Conservation (phyloP, 805 yeast genomes). For the Myxozyma vanderwaltii region DNA sequence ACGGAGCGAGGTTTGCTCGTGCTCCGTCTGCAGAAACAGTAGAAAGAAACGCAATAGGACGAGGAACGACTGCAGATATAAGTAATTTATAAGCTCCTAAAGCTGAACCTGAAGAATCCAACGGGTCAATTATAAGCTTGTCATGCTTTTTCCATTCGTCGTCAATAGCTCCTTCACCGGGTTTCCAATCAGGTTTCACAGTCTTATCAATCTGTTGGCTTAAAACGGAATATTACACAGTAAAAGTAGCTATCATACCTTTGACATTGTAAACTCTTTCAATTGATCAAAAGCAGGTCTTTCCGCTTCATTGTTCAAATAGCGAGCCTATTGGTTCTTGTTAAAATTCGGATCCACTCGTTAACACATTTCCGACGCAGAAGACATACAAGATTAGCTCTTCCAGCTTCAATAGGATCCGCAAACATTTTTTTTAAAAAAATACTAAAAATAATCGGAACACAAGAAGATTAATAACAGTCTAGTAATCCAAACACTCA, state of each 20-base stretch:
- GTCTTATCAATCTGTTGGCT: no score
- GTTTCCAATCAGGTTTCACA: conserved; percentile 47
- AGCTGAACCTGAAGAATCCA: conserved; percentile 46
- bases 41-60: conserved; percentile 63
- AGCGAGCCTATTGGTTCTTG: conserved; percentile 31
- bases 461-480: no score
- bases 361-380: background rate
- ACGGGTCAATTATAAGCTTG: conserved; percentile 56
- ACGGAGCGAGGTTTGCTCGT: conserved; percentile 58
- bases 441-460: no score
- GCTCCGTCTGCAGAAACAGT: conserved; percentile 49
- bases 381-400: conserved; percentile 4
- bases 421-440: background rate
- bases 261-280: background rate
- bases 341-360: background rate
- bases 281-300: conserved; percentile 36
- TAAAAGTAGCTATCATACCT: background rate
- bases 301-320: conserved; percentile 36
- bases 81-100: conserved; percentile 54
- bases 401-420: background rate
- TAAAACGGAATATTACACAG: no score
- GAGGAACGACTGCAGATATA: conserved; percentile 57
- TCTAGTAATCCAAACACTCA: no score
- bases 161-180: conserved; percentile 52
- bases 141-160: conserved; percentile 50